phyloP scores from a whole-genome alignment of 225 moss, liverwort and hornwort species.

The Sphagnum contortum region DNA sequence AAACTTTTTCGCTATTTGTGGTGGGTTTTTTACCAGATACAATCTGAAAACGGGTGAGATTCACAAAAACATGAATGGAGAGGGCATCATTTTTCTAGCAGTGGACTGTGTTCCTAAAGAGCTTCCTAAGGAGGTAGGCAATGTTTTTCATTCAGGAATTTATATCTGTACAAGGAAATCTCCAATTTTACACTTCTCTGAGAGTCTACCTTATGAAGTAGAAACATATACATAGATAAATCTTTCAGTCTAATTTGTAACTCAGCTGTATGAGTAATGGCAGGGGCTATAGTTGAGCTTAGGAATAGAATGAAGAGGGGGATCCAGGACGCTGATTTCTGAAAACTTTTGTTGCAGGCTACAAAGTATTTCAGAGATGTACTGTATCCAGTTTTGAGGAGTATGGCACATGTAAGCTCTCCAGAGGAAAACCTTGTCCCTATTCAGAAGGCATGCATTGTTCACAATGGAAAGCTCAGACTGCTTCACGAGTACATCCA shows the following conservation, averaged over 20 bases:
- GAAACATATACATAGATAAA: too few species aligned
- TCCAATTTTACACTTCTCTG: too few species aligned
- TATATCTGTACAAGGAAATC: too few species aligned
- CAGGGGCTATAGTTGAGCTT: too few species aligned
- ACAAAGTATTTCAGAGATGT: slow-evolving; percentile 91
- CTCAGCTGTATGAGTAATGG: too few species aligned
- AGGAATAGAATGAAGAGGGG: too few species aligned
- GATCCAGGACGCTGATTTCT: too few species aligned
- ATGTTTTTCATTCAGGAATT: not conserved
- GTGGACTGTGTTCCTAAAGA: slow-evolving; percentile 94
- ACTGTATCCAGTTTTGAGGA: slow-evolving; percentile 61
- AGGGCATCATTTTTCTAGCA: slow-evolving; percentile 69
- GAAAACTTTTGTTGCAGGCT: slow-evolving; percentile 26
- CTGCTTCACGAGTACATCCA: slow-evolving; percentile 71
- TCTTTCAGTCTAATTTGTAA: too few species aligned
- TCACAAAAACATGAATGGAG: slow-evolving; percentile 74
- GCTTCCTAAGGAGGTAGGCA: slow-evolving; percentile 70
- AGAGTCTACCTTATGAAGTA: too few species aligned
- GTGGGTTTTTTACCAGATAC: slow-evolving; percentile 47
- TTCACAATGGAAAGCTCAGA: slow-evolving; percentile 66
- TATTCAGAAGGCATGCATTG: slow-evolving; percentile 70
- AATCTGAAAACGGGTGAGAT: slow-evolving; percentile 50
- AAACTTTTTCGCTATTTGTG: too few species aligned
- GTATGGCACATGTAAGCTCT: slow-evolving; percentile 45
- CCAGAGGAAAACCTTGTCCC: slow-evolving; percentile 56